Conservation (phyloP, 139 green algal genomes). For the Diplosphaera chodatii region DNA sequence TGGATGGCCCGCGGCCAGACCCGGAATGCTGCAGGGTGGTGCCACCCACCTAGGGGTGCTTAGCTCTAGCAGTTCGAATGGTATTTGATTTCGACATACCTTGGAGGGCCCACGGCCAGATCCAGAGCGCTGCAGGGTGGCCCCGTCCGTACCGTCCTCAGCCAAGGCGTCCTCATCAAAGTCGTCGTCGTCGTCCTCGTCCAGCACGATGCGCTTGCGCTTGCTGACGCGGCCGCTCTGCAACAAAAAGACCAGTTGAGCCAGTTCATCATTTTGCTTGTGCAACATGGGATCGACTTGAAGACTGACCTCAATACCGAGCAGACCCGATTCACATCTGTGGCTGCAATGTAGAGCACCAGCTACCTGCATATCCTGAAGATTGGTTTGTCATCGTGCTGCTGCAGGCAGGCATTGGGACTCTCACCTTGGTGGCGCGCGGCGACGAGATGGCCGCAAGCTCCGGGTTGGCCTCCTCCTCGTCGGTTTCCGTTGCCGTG, state of each 20-base stretch:
- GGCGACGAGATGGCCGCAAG: not conserved
- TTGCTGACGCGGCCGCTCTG: not conserved
- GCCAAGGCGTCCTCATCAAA: conserved; percentile 5
- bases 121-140: not conserved
- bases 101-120: not conserved
- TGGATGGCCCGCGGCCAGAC: no score
- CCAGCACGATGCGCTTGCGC: conserved; percentile 5
- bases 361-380: not conserved
- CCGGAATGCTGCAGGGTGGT: no score
- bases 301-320: no score
- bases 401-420: not conserved
- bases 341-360: no score
- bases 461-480: not conserved
- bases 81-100: not conserved
- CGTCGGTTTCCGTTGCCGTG: not conserved
- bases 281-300: not conserved
- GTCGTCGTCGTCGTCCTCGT: conserved; percentile 9
- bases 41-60: no score
- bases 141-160: not conserved
- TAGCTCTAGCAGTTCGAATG: no score
- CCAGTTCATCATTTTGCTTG: not conserved
- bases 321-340: no score
- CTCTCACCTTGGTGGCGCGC: not conserved
- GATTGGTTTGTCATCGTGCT: not conserved
- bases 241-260: not conserved